A percentile compares a stretch with the other conserved stretches of the same genome.
phyloP scores from a whole-genome alignment of 768 basidiomycete species.

The Pseudohyphozyma bogoriensis region DNA sequence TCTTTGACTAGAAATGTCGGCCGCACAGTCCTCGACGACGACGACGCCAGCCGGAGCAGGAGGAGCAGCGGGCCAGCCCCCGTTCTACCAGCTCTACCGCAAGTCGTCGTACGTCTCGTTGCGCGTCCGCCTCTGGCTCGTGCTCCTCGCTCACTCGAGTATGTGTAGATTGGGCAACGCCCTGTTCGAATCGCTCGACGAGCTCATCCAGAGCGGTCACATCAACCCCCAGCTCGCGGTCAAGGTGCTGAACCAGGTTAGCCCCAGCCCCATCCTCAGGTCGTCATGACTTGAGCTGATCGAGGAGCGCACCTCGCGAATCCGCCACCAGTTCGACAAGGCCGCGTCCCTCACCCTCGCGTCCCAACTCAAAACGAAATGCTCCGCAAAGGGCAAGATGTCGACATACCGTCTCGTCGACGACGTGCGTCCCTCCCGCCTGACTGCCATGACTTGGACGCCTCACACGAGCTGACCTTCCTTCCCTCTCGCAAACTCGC shows the following conservation, averaged over 20 bases:
- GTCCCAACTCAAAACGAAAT: slow-evolving; percentile 89
- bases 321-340: slow-evolving; percentile 71
- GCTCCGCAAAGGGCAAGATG: slow-evolving; percentile 86
- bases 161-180: slow-evolving; percentile 80
- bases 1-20: no score
- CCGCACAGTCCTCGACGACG: no score
- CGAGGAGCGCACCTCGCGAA: not conserved
- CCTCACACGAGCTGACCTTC: not conserved
- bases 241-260: slow-evolving; percentile 93
- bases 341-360: slow-evolving; percentile 84
- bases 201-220: slow-evolving; percentile 89
- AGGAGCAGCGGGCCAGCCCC: no score
- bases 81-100: slow-evolving; percentile 87
- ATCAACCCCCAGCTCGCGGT: slow-evolving; percentile 98
- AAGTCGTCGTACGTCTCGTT: slow-evolving; percentile 65
- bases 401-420: slow-evolving; percentile 87
- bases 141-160: not conserved
- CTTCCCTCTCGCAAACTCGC: not conserved
- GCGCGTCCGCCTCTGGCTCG: not conserved
- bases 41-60: no score
- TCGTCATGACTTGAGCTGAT: not conserved
- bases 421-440: slow-evolving; percentile 42
- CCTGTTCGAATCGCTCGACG: slow-evolving; percentile 93
- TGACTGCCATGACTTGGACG: not conserved
- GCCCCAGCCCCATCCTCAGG: not conserved